Conservation (phyloP, 139 green algal genomes). For the Penium margaritaceum region DNA sequence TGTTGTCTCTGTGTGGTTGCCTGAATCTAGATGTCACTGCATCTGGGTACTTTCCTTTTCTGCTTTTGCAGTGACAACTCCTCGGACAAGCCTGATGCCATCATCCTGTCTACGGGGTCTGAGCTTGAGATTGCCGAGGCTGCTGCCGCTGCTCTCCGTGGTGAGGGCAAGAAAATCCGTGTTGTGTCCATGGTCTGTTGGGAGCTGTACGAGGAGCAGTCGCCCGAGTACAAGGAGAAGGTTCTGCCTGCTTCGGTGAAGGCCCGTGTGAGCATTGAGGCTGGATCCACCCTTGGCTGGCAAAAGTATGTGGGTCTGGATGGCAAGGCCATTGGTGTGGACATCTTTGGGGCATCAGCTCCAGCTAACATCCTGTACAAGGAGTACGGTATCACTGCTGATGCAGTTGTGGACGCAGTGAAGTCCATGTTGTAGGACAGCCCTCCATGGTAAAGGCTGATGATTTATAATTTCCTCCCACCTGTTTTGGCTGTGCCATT, state of each 20-base stretch:
- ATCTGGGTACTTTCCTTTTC: no score
- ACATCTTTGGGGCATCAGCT: constrained; percentile 87
- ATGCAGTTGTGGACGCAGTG: constrained; percentile 68
- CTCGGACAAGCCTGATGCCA: constrained; percentile 64
- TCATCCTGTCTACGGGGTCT: constrained; percentile 89
- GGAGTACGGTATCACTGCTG: constrained; percentile 86
- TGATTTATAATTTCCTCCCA: no score
- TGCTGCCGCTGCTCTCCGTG: constrained; percentile 72
- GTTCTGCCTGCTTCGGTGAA: constrained; percentile 65
- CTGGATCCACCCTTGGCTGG: constrained; percentile 86
- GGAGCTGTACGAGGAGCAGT: constrained; percentile 95
- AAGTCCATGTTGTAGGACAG: no score
- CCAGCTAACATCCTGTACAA: constrained; percentile 83
- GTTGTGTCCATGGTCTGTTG: constrained; percentile 92
- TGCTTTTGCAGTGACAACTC: constrained; percentile 31
- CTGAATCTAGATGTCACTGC: no score
- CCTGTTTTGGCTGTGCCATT: no score
- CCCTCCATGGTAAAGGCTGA: no score
- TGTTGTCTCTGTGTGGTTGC: no score
- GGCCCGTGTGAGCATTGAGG: constrained; percentile 82
- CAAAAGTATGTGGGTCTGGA: constrained; percentile 70
- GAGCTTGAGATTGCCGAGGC: constrained; percentile 81
- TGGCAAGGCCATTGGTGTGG: constrained; percentile 77
- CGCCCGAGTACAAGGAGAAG: constrained; percentile 53
- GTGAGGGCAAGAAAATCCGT: constrained; percentile 77